Evolutionary conservation across 2,329 filamentous ascomycete species (phyloP), one percentile per base, ranked within the genome.

Genomic region (Tolypocladium pustulatum): DNA sequence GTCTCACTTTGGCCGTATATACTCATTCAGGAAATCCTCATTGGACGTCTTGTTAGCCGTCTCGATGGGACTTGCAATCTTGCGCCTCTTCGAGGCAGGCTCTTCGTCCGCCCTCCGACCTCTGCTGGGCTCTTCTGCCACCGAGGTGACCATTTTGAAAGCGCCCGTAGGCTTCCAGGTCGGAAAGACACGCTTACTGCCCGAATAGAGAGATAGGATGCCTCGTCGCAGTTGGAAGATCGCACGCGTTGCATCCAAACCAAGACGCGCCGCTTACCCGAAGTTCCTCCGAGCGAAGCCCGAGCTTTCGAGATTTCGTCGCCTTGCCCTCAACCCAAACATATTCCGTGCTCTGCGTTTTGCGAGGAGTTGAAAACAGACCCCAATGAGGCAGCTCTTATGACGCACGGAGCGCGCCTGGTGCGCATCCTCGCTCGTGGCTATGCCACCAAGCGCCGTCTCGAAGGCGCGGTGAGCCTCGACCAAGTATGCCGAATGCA

Each of bases 401-500:
- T 72, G 71, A 61, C 59, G 51, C 55, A 59, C 57, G 64, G 64
- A 56, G 57, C 58, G 60, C 66, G 62, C 57, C 59, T 72, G 65
- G 63, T 68, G 63, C 63, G 55, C 60, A 27, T 49, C 32, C 55
- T 67, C 52, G 62, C 63, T 63, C 71, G 71, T 62, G 68, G 71
- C 67, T 71, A 71, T 66, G 72, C 70, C 68, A 70, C 69, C 64
- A 71, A 65, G 57, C 60, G 66, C 61, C 67, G 66, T 40, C 65
- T 69, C 67, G 71, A 64, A 71, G 62, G 63, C 46, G 67, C 78
- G 2, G 66, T 86, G 63, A 83, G 79, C 64, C 73, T 87, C 40
- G 83, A 86, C 61, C 82, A 85, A 67, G 83, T 85, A 76, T 37
- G 57, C 27, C n/a, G 6, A 15, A 37, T 22, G 25, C 49, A 30